A percentile compares a stretch with the other conserved stretches of the same genome.
phyloP scores from a whole-genome alignment of 1,284 basidiomycete genomes.

The Thecaphora frezii region DNA sequence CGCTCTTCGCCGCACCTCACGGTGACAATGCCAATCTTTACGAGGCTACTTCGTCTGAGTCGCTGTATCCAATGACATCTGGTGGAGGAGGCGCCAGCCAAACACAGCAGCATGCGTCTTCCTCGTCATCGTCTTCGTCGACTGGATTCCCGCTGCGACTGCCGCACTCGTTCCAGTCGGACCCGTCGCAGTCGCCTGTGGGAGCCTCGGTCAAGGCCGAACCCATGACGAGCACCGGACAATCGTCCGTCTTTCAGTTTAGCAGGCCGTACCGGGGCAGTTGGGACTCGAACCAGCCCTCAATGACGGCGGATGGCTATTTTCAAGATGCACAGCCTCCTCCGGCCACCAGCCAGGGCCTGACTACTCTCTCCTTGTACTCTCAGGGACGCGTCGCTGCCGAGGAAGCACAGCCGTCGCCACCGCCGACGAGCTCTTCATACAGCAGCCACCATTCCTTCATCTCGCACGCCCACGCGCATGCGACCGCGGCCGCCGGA shows the following conservation, averaged over 20 bases:
- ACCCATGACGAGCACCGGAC: not conserved
- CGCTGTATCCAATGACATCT: not conserved
- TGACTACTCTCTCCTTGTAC: conserved; percentile 16
- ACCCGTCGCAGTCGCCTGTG: not conserved
- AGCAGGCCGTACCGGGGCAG: conserved; percentile 16
- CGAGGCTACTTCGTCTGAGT: not conserved
- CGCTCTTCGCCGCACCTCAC: not conserved
- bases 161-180: not conserved
- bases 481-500: not conserved
- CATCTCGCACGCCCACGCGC: conserved; percentile 2
- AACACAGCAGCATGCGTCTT: not conserved
- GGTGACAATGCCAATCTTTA: not conserved
- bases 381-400: conserved; percentile 19
- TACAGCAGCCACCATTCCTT: conserved; percentile 29
- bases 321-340: conserved; percentile 22
- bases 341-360: conserved; percentile 29
- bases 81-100: not conserved
- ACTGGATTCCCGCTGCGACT: not conserved
- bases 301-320: conserved; percentile 4
- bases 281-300: conserved; percentile 34
- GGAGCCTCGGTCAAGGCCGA: not conserved
- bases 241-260: not conserved
- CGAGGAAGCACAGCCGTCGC: conserved; percentile 11
- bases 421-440: conserved; percentile 28
- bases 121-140: not conserved